These are phyloP conservation scores for Avena sativa DNA, from an alignment of 176 grass and related monocot species.

Conservation along the genomic window DNA sequence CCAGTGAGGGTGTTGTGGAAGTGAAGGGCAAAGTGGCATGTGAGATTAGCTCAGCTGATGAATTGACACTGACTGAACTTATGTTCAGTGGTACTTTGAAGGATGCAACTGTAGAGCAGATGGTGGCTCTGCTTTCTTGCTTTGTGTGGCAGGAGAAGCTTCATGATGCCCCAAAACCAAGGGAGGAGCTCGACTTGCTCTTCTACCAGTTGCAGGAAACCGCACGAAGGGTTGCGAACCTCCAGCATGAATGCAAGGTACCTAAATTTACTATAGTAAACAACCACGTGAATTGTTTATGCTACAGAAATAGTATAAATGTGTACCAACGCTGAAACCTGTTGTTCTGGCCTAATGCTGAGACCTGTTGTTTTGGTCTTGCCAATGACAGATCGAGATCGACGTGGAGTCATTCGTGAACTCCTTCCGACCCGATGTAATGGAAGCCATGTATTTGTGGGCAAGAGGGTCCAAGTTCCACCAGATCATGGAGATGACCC, in stretches of 20 bases:
- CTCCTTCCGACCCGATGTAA: slow-evolving; percentile 86
- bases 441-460: slow-evolving; percentile 92
- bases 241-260: slow-evolving; percentile 94
- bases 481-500: slow-evolving; percentile 87
- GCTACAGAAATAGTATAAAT: background rate
- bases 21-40: slow-evolving; percentile 93
- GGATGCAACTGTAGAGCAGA: slow-evolving; percentile 81
- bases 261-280: slow-evolving; percentile 10
- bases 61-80: slow-evolving; percentile 86
- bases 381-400: slow-evolving; percentile 68
- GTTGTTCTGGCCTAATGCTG: background rate
- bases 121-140: slow-evolving; percentile 92
- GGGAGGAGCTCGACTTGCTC: slow-evolving; percentile 77
- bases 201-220: slow-evolving; percentile 61
- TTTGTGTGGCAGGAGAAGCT: slow-evolving; percentile 97
- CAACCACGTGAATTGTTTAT: background rate
- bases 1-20: slow-evolving; percentile 82
- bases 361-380: background rate
- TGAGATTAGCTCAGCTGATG: slow-evolving; percentile 85
- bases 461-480: slow-evolving; percentile 82
- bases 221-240: slow-evolving; percentile 55
- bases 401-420: slow-evolving; percentile 81
- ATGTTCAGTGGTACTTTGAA: slow-evolving; percentile 91
- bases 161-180: slow-evolving; percentile 79
- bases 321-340: slow-evolving; percentile 1